phyloP scores from a whole-genome alignment of 768 basidiomycete genomes.

The Peribolospora baueri region DNA sequence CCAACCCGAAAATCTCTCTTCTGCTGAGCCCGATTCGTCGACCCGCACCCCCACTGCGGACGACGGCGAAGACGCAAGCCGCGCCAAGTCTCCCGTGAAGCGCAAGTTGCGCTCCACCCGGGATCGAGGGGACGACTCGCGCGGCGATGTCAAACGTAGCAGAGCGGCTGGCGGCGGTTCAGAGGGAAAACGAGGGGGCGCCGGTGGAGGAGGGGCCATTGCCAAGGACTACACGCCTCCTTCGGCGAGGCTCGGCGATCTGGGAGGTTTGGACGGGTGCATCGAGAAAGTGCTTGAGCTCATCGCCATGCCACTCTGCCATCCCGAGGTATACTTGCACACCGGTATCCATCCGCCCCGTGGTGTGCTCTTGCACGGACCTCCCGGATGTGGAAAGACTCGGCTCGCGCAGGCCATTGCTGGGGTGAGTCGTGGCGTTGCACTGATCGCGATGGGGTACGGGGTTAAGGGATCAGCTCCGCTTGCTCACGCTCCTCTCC shows the following conservation, averaged over 20 bases:
- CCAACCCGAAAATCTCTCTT: too few species aligned
- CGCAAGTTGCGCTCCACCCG: too few species aligned
- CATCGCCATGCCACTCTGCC: conserved; percentile 82
- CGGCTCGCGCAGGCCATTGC: conserved; percentile 81
- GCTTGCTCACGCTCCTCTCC: not conserved
- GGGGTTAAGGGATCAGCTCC: not conserved
- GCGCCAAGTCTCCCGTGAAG: too few species aligned
- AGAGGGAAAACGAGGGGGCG: too few species aligned
- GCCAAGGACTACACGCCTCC: conserved; percentile 29
- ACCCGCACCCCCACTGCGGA: too few species aligned
- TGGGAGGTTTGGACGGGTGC: conserved; percentile 65
- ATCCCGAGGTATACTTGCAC: conserved; percentile 84
- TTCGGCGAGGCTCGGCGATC: conserved; percentile 45
- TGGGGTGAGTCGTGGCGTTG: conserved; percentile 34
- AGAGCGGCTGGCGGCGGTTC: too few species aligned
- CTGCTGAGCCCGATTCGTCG: too few species aligned
- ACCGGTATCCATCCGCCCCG: conserved; percentile 80
- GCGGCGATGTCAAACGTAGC: too few species aligned
- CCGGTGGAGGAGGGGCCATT: too few species aligned
- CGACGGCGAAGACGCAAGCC: too few species aligned
- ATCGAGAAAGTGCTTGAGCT: conserved; percentile 85
- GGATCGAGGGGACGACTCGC: too few species aligned
- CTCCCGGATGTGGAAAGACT: conserved; percentile 94
- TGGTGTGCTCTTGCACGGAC: conserved; percentile 79
- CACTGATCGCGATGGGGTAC: too few species aligned